phyloP scores from a whole-genome alignment of 129 eudicot species.

The Logfia minima region DNA sequence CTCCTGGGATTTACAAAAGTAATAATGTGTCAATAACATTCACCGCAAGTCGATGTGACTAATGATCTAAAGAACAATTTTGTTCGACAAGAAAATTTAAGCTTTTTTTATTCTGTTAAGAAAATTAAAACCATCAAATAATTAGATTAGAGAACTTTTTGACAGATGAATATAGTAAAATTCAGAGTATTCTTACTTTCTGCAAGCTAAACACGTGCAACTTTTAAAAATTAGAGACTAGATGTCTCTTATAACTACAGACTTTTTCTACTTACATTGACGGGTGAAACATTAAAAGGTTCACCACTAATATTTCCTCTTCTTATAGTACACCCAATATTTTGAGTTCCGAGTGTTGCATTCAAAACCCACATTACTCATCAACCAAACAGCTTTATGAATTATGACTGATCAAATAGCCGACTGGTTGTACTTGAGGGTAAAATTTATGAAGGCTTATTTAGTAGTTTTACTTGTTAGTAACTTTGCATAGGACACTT shows the following conservation, averaged over 20 bases:
- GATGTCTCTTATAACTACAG: neutral
- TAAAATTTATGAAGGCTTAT: neutral
- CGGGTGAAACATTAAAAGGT: neutral
- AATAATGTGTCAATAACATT: neutral
- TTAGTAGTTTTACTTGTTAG: neutral
- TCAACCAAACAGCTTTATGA: neutral
- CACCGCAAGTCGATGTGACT: neutral
- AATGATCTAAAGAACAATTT: neutral
- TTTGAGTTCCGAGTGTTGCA: neutral
- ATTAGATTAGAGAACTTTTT: neutral
- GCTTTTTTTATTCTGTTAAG: neutral
- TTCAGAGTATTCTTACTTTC: too few species aligned
- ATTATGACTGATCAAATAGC: neutral
- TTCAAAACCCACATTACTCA: neutral
- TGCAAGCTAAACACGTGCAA: neutral
- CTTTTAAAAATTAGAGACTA: neutral
- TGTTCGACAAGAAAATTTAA: neutral
- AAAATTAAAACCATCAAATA: neutral
- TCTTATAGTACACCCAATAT: neutral
- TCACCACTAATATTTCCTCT: neutral
- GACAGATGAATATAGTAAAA: too few species aligned
- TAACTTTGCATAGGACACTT: neutral
- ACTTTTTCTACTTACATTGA: neutral
- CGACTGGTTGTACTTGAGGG: neutral
- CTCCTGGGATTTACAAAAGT: neutral